Conservation (phyloP, 2,329 filamentous ascomycete genomes). For the Zymoseptoria pseudotritici region DNA sequence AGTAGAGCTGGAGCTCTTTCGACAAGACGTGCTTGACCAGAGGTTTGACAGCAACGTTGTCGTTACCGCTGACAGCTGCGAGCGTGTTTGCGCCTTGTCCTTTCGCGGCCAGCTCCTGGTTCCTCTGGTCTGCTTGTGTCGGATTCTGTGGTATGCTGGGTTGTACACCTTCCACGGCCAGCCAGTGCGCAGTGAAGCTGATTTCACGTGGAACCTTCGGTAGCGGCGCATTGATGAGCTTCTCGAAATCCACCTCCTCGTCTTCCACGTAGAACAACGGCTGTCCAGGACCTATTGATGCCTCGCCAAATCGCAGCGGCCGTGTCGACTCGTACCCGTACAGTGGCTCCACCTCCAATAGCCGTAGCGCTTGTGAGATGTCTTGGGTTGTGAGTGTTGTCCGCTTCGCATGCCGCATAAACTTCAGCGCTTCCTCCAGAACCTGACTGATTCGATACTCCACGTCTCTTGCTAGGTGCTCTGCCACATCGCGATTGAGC, state of each 20-base stretch:
- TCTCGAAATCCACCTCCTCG: slow-evolving; percentile 97
- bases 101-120: slow-evolving; percentile 81
- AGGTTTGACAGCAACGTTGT: slow-evolving; percentile 77
- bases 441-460: slow-evolving; percentile 93
- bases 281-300: slow-evolving; percentile 85
- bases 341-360: slow-evolving; percentile 86
- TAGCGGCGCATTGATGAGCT: slow-evolving; percentile 90
- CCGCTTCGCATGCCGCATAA: slow-evolving; percentile 86
- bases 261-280: slow-evolving; percentile 96
- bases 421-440: slow-evolving; percentile 86
- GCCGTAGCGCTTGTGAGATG: slow-evolving; percentile 73
- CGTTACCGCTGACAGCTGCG: slow-evolving; percentile 73
- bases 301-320: slow-evolving; percentile 85
- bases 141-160: slow-evolving; percentile 96
- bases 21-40: slow-evolving; percentile 93
- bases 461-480: slow-evolving; percentile 83
- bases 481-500: slow-evolving; percentile 77
- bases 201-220: slow-evolving; percentile 92
- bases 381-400: slow-evolving; percentile 86
- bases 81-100: slow-evolving; percentile 82
- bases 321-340: slow-evolving; percentile 94
- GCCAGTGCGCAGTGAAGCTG: slow-evolving; percentile 92
- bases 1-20: slow-evolving; percentile 93
- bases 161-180: slow-evolving; percentile 94
- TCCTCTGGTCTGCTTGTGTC: slow-evolving; percentile 63